A percentile compares a stretch with the other conserved stretches of the same genome.
These are phyloP conservation scores for Hymenotorrendiella dingleyae DNA, from an alignment of 2,329 filamentous ascomycete genomes.

Conservation along the genomic window DNA sequence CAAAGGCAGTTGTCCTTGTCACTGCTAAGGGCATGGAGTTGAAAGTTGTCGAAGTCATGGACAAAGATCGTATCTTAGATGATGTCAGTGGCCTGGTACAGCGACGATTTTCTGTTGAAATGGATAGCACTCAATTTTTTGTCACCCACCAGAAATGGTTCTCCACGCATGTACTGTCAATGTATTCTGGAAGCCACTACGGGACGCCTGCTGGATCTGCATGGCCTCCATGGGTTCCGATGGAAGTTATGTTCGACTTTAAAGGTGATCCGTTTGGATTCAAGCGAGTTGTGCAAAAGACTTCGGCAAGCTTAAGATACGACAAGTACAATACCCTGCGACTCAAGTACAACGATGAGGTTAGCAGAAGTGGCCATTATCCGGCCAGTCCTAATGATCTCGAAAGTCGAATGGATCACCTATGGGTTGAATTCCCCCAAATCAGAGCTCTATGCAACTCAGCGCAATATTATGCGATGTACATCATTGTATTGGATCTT, in stretches of 20 bases:
- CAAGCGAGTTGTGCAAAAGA: slow-evolving; percentile 93
- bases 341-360: slow-evolving; percentile 93
- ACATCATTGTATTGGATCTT: slow-evolving; percentile 94
- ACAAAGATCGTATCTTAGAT: slow-evolving; percentile 87
- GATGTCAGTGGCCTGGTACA: slow-evolving; percentile 93
- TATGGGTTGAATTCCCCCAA: slow-evolving; percentile 95
- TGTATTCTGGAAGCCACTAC: slow-evolving; percentile 92
- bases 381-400: slow-evolving; percentile 47
- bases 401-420: slow-evolving; percentile 85
- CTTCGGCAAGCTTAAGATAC: slow-evolving; percentile 87
- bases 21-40: slow-evolving; percentile 97
- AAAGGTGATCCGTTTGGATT: slow-evolving; percentile 93
- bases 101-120: slow-evolving; percentile 84
- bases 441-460: slow-evolving; percentile 95
- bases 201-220: slow-evolving; percentile 77
- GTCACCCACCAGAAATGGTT: slow-evolving; percentile 93
- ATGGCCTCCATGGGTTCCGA: slow-evolving; percentile 97
- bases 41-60: slow-evolving; percentile 96
- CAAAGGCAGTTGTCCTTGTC: slow-evolving; percentile 91
- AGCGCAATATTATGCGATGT: slow-evolving; percentile 93
- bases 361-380: slow-evolving; percentile 54
- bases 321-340: slow-evolving; percentile 98
- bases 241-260: slow-evolving; percentile 99
- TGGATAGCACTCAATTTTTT: slow-evolving; percentile 98
- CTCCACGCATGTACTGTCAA: slow-evolving; percentile 72